These are phyloP conservation scores for Trametes villosa DNA, from an alignment of 768 basidiomycete genomes.

Conservation along the genomic window DNA sequence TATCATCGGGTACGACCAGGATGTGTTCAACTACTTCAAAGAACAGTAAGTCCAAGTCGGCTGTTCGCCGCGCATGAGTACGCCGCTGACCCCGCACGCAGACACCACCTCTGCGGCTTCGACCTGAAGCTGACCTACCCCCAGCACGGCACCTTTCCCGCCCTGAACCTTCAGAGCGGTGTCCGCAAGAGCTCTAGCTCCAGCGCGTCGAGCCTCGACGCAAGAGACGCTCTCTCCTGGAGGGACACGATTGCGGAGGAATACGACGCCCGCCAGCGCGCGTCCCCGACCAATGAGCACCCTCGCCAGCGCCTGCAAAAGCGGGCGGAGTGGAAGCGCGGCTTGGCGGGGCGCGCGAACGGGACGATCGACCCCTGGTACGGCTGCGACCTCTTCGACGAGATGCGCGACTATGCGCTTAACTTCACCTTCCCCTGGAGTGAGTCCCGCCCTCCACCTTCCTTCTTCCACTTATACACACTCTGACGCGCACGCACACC, in stretches of 20 bases:
- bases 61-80: slow-evolving; percentile 33
- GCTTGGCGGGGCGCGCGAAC: slow-evolving; percentile 52
- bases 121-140: slow-evolving; percentile 74
- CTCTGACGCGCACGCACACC: too few relatives aligned
- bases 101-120: slow-evolving; percentile 63
- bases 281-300: not conserved
- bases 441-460: not conserved
- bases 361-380: slow-evolving; percentile 48
- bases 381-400: slow-evolving; percentile 59
- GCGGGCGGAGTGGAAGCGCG: slow-evolving; percentile 49
- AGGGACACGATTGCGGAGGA: slow-evolving; percentile 8
- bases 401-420: slow-evolving; percentile 69
- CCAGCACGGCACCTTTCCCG: slow-evolving; percentile 56
- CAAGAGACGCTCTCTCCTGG: slow-evolving; percentile 2
- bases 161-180: slow-evolving; percentile 19
- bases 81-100: slow-evolving; percentile 42
- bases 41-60: slow-evolving; percentile 64
- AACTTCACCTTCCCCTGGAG: slow-evolving; percentile 71
- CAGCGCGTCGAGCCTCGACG: not conserved
- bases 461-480: not conserved
- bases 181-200: not conserved
- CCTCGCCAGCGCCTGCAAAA: slow-evolving; percentile 15
- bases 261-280: not conserved
- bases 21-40: slow-evolving; percentile 68
- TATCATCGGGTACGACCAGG: slow-evolving; percentile 68